phyloP scores from a whole-genome alignment of 2,329 filamentous ascomycete genomes.

The Fusarium mundagurra region DNA sequence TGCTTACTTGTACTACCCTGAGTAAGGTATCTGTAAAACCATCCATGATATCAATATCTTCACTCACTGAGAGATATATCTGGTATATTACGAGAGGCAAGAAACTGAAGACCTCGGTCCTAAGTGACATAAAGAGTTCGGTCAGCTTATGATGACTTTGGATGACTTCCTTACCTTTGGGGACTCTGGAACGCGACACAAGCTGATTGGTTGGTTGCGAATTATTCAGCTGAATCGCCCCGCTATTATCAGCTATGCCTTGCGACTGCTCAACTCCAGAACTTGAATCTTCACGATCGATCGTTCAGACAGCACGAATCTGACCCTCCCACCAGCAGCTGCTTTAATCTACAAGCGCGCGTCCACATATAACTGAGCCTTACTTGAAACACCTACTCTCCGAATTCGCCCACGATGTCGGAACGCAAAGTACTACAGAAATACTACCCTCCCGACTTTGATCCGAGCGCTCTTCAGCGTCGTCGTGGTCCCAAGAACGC shows the following conservation, averaged over 20 bases:
- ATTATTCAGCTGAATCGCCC: neutral
- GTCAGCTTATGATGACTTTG: neutral
- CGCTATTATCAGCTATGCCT: neutral
- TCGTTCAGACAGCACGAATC: neutral
- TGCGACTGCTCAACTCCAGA: neutral
- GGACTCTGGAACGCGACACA: neutral
- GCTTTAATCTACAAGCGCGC: neutral
- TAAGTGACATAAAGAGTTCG: neutral
- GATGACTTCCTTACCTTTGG: neutral
- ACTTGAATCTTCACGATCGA: neutral
- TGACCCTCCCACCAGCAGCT: neutral
- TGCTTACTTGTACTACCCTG: neutral
- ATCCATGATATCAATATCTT: neutral
- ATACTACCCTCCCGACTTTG: constrained; percentile 83
- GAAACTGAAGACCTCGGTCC: too few relatives aligned
- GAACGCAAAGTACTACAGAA: constrained; percentile 82
- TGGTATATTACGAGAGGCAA: neutral
- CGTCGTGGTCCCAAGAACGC: constrained; percentile 74
- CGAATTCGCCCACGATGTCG: constrained; percentile 68
- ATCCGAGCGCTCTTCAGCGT: constrained; percentile 81
- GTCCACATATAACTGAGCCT: neutral
- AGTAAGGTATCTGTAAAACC: neutral
- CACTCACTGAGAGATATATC: neutral
- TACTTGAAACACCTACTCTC: neutral
- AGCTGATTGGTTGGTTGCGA: neutral